Evolutionary conservation across 2,329 filamentous ascomycete species (phyloP).

Genomic region (Cladophialophora bantiana): DNA sequence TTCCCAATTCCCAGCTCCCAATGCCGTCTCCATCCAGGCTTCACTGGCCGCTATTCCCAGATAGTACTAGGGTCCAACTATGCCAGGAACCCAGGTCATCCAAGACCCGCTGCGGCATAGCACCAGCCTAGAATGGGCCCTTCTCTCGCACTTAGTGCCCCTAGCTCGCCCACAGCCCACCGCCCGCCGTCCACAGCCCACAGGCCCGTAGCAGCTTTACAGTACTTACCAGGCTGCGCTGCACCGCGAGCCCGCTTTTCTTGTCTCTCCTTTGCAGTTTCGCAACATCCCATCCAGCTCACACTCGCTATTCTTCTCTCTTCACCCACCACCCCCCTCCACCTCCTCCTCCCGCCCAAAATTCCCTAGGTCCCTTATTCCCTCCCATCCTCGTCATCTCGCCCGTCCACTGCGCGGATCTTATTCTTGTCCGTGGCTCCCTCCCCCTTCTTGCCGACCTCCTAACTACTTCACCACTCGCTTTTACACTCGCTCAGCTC

Average conservation of each 20-base stretch:
- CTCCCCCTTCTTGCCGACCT: conserved; percentile 26
- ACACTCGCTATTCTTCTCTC: conserved; percentile 1
- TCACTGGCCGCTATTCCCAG: conserved; percentile 11
- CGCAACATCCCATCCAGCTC: conserved; percentile 20
- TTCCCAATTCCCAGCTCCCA: conserved; percentile 17
- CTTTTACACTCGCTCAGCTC: conserved; percentile 19
- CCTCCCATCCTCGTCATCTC: conserved; percentile 30
- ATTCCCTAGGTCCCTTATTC: conserved; percentile 4
- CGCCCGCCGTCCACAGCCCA: conserved; percentile 3
- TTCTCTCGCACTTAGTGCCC: conserved; percentile 4
- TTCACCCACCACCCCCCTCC: conserved; percentile 11
- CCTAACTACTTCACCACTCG: conserved; percentile 28
- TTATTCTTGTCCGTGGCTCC: conserved; percentile 25
- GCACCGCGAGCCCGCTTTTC: conserved; percentile 22
- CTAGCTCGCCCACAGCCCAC: conserved; percentile 21
- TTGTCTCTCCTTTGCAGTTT: conserved; percentile 18
- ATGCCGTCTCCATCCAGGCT: conserved; percentile 7
- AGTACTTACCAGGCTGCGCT: conserved; percentile 10
- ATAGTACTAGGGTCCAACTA: conserved; percentile 9
- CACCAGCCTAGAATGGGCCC: conserved; percentile 14
- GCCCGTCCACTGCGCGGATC: conserved; percentile 28
- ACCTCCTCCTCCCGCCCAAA: conserved; percentile 21
- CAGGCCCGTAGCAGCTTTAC: conserved; percentile 15
- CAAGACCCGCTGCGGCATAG: conserved; percentile 19
- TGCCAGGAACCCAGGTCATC: conserved; percentile 18